Evolutionary conservation across 768 basidiomycete species (phyloP), one percentile per base, ranked within the genome.

Genomic region (Leccinum subtestaceum): DNA sequence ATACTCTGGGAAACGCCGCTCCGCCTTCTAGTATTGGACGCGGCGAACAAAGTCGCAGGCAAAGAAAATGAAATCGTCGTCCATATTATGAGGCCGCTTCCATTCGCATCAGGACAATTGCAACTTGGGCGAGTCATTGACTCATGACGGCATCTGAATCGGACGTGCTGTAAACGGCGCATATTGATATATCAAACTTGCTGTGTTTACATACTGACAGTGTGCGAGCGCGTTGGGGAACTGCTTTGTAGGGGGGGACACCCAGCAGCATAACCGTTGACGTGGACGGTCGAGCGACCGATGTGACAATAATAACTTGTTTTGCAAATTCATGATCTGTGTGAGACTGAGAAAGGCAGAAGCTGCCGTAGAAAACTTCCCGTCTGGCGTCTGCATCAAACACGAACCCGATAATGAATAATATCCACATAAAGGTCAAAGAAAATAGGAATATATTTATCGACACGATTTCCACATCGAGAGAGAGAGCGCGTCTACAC

Each of bases 321-420:
- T 43, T 45, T 61, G 19, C 50, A 59, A 68, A 65, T 65, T 51
- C 58, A 62, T 55, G 57, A 47, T 52, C 47, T n/a, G 31, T 53
- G n/a, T 32, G 54, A 13, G 23, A 61, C 53, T 19, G 27, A 31
- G 47, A 59, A 43, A 59, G 56, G 55, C 27, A 56, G 34, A 34
- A 34, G 34, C 34, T 34, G 12, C 34, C 12, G 12, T 34, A 34
- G 34, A 34, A 34, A 13, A 5, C 9, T 34, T 13, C 34, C 34
- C 34, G 34, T 13, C 12, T 34, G 23, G 50, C 21, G 17, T 27
- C 32, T 29, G 12, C 29, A 43, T 47, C 36, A 10, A 62, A 46
- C 25, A n/a, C 34, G 53, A 53, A 49, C 40, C 43, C 36, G 53
- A 57, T 55, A 60, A 40, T 45, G 43, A 45, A 45, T 45, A 12